Evolutionary conservation across 345 rosid species (phyloP).

Genomic region (Reutealis trisperma): DNA sequence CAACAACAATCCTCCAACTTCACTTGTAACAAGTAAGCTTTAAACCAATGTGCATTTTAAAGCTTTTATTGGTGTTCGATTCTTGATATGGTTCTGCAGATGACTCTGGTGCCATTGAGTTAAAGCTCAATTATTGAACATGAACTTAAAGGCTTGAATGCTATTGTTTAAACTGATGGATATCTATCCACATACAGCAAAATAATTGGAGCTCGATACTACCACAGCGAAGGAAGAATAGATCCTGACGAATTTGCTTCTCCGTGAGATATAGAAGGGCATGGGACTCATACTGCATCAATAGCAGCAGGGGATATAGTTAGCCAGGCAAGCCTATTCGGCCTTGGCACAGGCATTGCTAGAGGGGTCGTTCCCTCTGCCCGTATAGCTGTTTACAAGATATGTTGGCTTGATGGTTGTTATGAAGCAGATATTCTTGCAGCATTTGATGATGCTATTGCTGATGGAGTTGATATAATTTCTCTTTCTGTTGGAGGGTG

Average conservation of each 20-base stretch:
- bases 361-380: slow-evolving; percentile 26
- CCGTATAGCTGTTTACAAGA: slow-evolving; percentile 15
- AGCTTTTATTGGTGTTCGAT: neutral
- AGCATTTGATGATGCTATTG: slow-evolving; percentile 15
- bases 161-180: too few relatives aligned
- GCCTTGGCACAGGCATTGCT: slow-evolving; percentile 12
- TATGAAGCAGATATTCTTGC: slow-evolving; percentile 1
- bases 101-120: too few relatives aligned
- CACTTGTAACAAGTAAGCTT: slow-evolving; percentile 24
- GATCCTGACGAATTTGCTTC: neutral
- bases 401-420: slow-evolving; percentile 1
- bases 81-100: too few relatives aligned
- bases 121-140: too few relatives aligned
- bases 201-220: slow-evolving; percentile 22
- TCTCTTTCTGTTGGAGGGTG: slow-evolving; percentile 13
- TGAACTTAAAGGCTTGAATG: too few relatives aligned
- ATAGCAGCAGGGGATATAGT: slow-evolving; percentile 21
- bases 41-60: too few relatives aligned
- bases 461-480: neutral
- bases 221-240: neutral
- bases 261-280: slow-evolving; percentile 16
- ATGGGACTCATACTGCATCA: slow-evolving; percentile 26
- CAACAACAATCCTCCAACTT: slow-evolving; percentile 1
- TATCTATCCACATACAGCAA: neutral
- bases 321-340: slow-evolving; percentile 5